Conservation (phyloP, 208 protist genomes). For the Leishmania turanica region DNA sequence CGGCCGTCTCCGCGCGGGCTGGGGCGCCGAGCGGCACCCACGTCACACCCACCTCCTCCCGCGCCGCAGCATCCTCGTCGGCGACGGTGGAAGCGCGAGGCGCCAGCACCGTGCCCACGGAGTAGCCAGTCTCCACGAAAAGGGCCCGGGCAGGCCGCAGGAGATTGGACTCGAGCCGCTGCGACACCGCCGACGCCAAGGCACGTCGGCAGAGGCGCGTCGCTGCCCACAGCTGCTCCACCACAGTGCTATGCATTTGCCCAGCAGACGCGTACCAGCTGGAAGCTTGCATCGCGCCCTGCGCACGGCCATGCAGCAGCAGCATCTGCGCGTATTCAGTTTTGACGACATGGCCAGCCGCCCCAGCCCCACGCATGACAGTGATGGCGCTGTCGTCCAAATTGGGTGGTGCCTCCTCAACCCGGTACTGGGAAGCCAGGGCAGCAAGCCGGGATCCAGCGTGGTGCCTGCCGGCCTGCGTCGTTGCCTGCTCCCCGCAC, state of each 20-base stretch:
- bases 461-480: slow-evolving; percentile 20
- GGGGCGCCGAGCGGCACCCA: not conserved
- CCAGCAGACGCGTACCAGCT: slow-evolving; percentile 32
- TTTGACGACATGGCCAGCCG: slow-evolving; percentile 24
- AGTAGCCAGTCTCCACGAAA: slow-evolving; percentile 24
- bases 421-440: slow-evolving; percentile 32
- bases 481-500: slow-evolving; percentile 27
- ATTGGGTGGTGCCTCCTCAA: not conserved
- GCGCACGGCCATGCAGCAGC: slow-evolving; percentile 58
- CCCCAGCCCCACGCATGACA: slow-evolving; percentile 14
- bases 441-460: slow-evolving; percentile 42
- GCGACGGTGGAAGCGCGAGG: not conserved
- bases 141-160: slow-evolving; percentile 22
- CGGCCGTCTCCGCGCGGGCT: slow-evolving; percentile 34
- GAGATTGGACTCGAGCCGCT: slow-evolving; percentile 23
- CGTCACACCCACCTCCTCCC: slow-evolving; percentile 12
- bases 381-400: slow-evolving; percentile 13
- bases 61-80: slow-evolving; percentile 5
- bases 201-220: slow-evolving; percentile 29
- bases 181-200: slow-evolving; percentile 13
- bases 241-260: slow-evolving; percentile 40
- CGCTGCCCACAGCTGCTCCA: slow-evolving; percentile 38
- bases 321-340: slow-evolving; percentile 60
- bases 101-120: slow-evolving; percentile 3
- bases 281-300: slow-evolving; percentile 60